Percentiles rank a stretch among this genome's conserved stretches.
phyloP scores from a whole-genome alignment of 1,284 basidiomycete species.

The Ustilago tritici region DNA sequence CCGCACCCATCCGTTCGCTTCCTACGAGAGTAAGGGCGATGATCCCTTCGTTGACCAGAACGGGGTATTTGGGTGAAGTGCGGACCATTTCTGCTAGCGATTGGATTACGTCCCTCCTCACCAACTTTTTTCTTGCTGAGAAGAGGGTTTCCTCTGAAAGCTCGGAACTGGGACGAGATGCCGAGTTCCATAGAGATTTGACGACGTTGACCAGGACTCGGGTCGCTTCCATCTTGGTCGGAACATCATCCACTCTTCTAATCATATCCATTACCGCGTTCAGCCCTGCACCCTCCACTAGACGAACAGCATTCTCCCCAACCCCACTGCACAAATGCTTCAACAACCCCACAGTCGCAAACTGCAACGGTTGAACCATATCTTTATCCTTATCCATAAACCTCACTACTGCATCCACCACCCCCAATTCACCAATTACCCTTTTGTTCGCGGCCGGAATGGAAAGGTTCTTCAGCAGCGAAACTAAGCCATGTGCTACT shows the following conservation, averaged over 20 bases:
- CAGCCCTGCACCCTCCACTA: constrained; percentile 74
- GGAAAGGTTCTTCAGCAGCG: constrained; percentile 62
- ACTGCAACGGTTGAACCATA: constrained; percentile 76
- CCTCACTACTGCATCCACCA: constrained; percentile 30
- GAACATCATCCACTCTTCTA: constrained; percentile 81
- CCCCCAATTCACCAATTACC: constrained; percentile 38
- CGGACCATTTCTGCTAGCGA: constrained; percentile 80
- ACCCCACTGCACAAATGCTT: constrained; percentile 84
- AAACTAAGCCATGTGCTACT: constrained; percentile 56
- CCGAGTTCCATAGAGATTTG: constrained; percentile 59
- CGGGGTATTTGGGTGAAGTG: constrained; percentile 81
- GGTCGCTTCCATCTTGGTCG: constrained; percentile 88
- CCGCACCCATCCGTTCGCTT: constrained; percentile 77
- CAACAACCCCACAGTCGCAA: constrained; percentile 85
- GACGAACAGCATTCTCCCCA: constrained; percentile 74
- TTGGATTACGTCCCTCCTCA: constrained; percentile 40
- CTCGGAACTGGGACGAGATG: constrained; percentile 13
- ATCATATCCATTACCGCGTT: constrained; percentile 80
- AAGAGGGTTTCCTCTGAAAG: constrained; percentile 3
- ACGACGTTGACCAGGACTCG: constrained; percentile 86
- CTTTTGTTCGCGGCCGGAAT: constrained; percentile 60
- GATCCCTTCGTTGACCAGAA: constrained; percentile 89
- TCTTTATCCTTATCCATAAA: constrained; percentile 54
- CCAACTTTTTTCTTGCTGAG: constrained; percentile 23
- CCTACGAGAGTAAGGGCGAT: constrained; percentile 83